phyloP scores from a whole-genome alignment of 1,139 yeast genomes.

The Nadsonia starkeyi-henricii region DNA sequence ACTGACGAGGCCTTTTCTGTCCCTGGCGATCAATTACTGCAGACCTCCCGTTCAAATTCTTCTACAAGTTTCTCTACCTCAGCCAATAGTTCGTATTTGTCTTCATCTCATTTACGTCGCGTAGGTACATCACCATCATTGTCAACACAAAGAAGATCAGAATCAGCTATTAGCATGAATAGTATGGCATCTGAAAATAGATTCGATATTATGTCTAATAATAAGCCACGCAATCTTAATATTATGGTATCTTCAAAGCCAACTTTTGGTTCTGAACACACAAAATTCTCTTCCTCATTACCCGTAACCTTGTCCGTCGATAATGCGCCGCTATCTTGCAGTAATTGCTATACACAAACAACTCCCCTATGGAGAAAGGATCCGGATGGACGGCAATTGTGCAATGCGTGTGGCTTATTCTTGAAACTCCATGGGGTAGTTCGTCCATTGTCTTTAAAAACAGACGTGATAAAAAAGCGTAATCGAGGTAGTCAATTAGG shows the following conservation, averaged over 20 bases:
- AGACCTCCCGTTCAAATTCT: neutral
- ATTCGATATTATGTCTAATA: neutral
- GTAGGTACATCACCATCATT: neutral
- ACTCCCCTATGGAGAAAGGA: constrained; percentile 91
- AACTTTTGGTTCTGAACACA: neutral
- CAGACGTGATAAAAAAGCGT: constrained; percentile 81
- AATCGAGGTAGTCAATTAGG: constrained; percentile 14
- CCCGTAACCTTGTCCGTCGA: constrained; percentile 5
- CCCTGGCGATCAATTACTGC: neutral
- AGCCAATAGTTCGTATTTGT: neutral
- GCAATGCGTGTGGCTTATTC: constrained; percentile 88
- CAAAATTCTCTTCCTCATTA: constrained; percentile 4
- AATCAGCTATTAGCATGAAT: neutral
- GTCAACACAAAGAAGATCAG: neutral
- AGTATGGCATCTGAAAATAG: neutral
- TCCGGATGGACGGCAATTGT: constrained; percentile 77
- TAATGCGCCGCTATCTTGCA: constrained; percentile 31
- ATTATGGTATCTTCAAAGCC: neutral
- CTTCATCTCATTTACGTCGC: neutral
- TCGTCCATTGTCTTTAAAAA: constrained; percentile 72
- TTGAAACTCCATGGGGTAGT: constrained; percentile 83
- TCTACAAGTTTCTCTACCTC: neutral
- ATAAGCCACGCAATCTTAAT: neutral
- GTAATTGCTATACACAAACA: constrained; percentile 79
- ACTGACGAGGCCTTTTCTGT: neutral